These are phyloP conservation scores for Leishmania tropica DNA, from an alignment of 208 protist species.

Conservation along the genomic window DNA sequence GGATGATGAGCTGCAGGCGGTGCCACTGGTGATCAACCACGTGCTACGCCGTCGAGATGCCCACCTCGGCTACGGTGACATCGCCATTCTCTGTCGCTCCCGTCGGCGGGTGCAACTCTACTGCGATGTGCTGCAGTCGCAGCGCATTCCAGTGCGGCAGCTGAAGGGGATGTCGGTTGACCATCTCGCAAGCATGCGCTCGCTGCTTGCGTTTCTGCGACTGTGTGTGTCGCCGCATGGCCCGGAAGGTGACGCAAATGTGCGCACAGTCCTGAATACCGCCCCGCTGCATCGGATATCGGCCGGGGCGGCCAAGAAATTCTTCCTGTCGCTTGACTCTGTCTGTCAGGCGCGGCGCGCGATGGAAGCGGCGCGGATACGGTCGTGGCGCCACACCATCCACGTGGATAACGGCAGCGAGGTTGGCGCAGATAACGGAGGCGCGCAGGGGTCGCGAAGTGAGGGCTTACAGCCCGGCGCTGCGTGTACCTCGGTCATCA, in stretches of 20 bases:
- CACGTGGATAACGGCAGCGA: background rate
- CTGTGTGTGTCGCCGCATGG: slow-evolving; percentile 57
- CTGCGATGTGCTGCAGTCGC: slow-evolving; percentile 36
- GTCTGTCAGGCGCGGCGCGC: slow-evolving; percentile 36
- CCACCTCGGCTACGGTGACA: slow-evolving; percentile 51
- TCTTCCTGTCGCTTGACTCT: slow-evolving; percentile 52
- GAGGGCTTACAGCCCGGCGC: background rate
- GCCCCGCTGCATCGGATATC: slow-evolving; percentile 47
- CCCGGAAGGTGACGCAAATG: slow-evolving; percentile 45
- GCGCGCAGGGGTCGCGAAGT: background rate
- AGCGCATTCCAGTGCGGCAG: slow-evolving; percentile 59
- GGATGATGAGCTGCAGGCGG: slow-evolving; percentile 43
- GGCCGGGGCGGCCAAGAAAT: slow-evolving; percentile 30
- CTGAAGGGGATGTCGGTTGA: slow-evolving; percentile 39
- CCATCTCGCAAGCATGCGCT: slow-evolving; percentile 37
- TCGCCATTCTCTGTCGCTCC: slow-evolving; percentile 87
- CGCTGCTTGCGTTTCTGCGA: slow-evolving; percentile 64
- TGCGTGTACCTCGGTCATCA: background rate
- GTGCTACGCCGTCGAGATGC: slow-evolving; percentile 43
- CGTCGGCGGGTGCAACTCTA: slow-evolving; percentile 45
- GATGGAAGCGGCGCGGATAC: slow-evolving; percentile 17
- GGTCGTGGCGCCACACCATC: slow-evolving; percentile 20
- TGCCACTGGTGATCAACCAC: slow-evolving; percentile 52
- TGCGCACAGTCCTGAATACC: slow-evolving; percentile 51
- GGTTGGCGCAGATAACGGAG: background rate